Evolutionary conservation across 73 alveolate genomes (phyloP).

Genomic region (Paramecium caudatum): DNA sequence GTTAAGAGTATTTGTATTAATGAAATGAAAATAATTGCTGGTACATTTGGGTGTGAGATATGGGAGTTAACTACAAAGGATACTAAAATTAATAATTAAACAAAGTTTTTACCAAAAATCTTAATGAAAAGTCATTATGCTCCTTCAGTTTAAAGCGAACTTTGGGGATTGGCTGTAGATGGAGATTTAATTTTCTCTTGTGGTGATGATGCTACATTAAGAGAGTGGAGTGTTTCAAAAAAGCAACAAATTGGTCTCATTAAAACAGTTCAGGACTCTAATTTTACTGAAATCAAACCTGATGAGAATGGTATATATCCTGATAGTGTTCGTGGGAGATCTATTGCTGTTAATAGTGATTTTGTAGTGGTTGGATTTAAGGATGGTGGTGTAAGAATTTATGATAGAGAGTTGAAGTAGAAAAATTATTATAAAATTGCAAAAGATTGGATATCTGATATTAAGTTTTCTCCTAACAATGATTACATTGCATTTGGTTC

Average conservation of each 20-base stretch:
- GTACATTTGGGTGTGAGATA: constrained; percentile 94
- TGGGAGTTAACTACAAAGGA: constrained; percentile 75
- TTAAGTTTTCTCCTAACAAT: constrained; percentile 1
- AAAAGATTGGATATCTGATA: constrained; percentile 60
- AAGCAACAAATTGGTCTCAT: constrained; percentile 59
- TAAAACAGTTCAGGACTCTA: constrained; percentile 69
- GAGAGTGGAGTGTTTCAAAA: constrained; percentile 79
- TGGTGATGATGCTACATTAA: constrained; percentile 86
- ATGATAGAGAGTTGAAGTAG: constrained; percentile 77
- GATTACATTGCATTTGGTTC: constrained; percentile 33
- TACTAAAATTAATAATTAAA: not conserved
- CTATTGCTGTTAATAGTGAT: constrained; percentile 89
- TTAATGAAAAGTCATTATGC: constrained; percentile 76
- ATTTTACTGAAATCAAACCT: constrained; percentile 51
- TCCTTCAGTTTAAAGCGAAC: constrained; percentile 77
- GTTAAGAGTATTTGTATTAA: constrained; percentile 83
- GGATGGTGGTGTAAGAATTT: constrained; percentile 94
- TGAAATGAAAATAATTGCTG: constrained; percentile 82
- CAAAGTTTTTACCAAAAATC: not conserved
- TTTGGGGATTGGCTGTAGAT: constrained; percentile 84
- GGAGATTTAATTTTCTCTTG: constrained; percentile 69
- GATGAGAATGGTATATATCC: constrained; percentile 53
- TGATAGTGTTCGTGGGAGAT: constrained; percentile 81
- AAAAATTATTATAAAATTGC: constrained; percentile 11
- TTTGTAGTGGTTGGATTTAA: constrained; percentile 95